A percentile compares a stretch with the other conserved stretches of the same genome.
phyloP scores from a whole-genome alignment of 1,139 yeast genomes.

The Geotrichum bryndzae region DNA sequence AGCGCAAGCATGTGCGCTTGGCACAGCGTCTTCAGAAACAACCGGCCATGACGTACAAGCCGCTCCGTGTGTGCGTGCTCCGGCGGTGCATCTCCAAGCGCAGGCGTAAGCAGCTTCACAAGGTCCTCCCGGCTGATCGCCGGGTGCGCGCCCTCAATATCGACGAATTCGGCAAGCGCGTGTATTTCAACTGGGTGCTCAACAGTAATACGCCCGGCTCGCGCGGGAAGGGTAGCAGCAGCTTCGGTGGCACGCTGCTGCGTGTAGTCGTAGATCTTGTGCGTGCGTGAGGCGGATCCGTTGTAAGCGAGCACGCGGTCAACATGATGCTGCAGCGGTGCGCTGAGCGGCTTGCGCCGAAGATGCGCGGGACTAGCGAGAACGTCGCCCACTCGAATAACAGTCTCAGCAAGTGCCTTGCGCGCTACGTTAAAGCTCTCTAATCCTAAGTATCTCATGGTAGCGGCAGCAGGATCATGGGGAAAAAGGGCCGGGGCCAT shows the following conservation, averaged over 20 bases:
- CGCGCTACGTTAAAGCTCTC: not conserved
- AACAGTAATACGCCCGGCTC: not conserved
- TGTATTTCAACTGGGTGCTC: not conserved
- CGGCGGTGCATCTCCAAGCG: constrained; percentile 1
- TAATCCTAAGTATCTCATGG: not conserved
- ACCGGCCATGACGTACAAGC: not conserved
- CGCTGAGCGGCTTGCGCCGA: not conserved
- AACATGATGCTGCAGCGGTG: not conserved
- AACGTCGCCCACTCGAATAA: not conserved
- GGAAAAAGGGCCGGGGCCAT: not conserved
- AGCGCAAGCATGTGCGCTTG: constrained; percentile 7
- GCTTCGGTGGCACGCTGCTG: not conserved
- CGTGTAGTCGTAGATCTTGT: constrained; percentile 1
- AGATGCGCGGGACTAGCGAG: not conserved
- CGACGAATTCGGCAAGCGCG: not conserved
- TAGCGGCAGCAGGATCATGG: not conserved
- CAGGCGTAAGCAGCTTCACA: constrained; percentile 5
- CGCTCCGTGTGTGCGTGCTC: not conserved
- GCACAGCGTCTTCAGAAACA: constrained; percentile 8
- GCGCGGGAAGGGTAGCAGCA: not conserved
- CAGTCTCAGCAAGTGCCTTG: constrained; percentile 4
- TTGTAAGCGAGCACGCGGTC: constrained; percentile 1
- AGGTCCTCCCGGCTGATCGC: not conserved
- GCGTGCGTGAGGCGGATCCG: constrained; percentile 6
- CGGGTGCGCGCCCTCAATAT: not conserved